Conservation (phyloP, 768 basidiomycete genomes). For the Termitomyces sp. region DNA sequence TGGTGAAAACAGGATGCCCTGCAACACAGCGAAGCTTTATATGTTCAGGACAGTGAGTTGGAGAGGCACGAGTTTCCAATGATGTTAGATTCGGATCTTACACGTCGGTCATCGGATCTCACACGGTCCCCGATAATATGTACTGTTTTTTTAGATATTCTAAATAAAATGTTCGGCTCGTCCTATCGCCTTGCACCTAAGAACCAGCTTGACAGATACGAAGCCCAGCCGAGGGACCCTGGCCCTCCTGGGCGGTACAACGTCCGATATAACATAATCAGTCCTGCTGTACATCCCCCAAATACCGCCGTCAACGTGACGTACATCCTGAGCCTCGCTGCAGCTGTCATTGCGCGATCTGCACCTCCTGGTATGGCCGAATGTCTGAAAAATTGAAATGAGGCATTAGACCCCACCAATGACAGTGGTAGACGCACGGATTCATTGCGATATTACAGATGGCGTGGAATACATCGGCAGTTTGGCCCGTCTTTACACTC, state of each 20-base stretch:
- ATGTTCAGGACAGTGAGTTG: constrained; percentile 19
- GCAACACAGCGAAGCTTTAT: constrained; percentile 17
- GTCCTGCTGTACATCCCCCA: constrained; percentile 71
- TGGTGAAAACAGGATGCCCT: constrained; percentile 20
- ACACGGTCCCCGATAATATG: background rate
- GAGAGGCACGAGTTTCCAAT: constrained; percentile 28
- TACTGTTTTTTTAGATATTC: background rate
- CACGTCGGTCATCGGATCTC: constrained; percentile 37
- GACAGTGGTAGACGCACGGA: constrained; percentile 58
- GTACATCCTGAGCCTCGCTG: constrained; percentile 69
- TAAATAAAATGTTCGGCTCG: background rate
- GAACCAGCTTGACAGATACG: constrained; percentile 68
- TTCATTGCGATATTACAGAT: constrained; percentile 84
- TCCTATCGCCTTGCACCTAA: constrained; percentile 53
- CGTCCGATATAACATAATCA: constrained; percentile 70
- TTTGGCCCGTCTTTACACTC: constrained; percentile 83
- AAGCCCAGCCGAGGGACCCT: constrained; percentile 50
- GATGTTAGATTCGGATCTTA: constrained; percentile 45
- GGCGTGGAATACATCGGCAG: constrained; percentile 83
- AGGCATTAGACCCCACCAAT: background rate
- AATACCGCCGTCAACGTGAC: constrained; percentile 70
- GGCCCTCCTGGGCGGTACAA: constrained; percentile 60
- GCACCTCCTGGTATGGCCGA: constrained; percentile 80
- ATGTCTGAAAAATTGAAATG: constrained; percentile 36
- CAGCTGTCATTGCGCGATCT: constrained; percentile 72